Evolutionary conservation across 1,139 yeast genomes (phyloP).

Genomic region (Wickerhamomyces sp.): DNA sequence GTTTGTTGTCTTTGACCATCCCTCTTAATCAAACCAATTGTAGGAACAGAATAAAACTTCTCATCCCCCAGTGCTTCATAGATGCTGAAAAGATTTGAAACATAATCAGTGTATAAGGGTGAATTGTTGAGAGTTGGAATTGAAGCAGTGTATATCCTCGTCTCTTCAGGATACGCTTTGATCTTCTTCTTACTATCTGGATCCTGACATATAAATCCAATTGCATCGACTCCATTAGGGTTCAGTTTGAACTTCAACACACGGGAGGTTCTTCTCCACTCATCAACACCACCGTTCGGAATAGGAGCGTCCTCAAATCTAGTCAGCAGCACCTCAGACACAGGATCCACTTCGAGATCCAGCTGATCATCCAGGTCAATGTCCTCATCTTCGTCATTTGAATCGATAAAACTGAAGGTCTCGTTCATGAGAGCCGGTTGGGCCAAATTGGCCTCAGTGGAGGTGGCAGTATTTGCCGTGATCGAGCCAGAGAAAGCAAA

Average conservation of each 20-base stretch:
- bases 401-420: constrained; percentile 14
- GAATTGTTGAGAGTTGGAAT: constrained; percentile 35
- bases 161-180: constrained; percentile 25
- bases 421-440: constrained; percentile 17
- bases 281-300: constrained; percentile 25
- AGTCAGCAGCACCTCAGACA: constrained; percentile 34
- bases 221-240: constrained; percentile 36
- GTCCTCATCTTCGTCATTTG: constrained; percentile 10
- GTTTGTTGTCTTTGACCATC: constrained; percentile 29
- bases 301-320: constrained; percentile 34
- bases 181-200: constrained; percentile 22
- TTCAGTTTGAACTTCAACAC: constrained; percentile 37
- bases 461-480: too few relatives aligned
- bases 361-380: constrained; percentile 19
- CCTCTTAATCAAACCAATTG: constrained; percentile 33
- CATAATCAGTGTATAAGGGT: constrained; percentile 32
- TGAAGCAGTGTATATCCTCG: constrained; percentile 34
- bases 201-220: constrained; percentile 34
- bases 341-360: constrained; percentile 33
- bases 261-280: constrained; percentile 28
- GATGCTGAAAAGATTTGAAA: constrained; percentile 33
- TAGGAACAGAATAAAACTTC: constrained; percentile 31
- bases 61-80: constrained; percentile 35
- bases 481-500: too few relatives aligned
- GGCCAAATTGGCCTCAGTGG: too few relatives aligned